These are phyloP conservation scores for Scheffersomyces lignicola DNA, from an alignment of 1,139 yeast species.

Conservation along the genomic window DNA sequence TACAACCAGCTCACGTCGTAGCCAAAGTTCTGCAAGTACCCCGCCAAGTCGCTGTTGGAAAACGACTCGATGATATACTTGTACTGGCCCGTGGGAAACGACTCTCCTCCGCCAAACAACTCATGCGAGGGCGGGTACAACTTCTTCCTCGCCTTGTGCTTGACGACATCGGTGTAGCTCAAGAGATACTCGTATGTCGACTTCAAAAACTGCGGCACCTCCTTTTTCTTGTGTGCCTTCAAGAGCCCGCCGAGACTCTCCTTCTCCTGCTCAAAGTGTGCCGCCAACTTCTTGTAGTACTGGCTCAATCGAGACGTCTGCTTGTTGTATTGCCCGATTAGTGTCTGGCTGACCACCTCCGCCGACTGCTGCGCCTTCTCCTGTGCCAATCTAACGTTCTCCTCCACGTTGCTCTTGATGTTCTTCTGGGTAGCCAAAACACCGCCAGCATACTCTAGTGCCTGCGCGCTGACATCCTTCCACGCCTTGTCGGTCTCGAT, in stretches of 20 bases:
- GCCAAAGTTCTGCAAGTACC: conserved; percentile 56
- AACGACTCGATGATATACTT: conserved; percentile 30
- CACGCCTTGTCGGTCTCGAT: background rate
- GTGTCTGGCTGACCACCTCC: background rate
- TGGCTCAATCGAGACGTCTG: background rate
- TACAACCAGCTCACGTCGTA: conserved; percentile 31
- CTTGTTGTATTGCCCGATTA: background rate
- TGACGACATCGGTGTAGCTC: background rate
- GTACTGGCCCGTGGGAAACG: background rate
- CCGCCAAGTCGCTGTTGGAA: conserved; percentile 54
- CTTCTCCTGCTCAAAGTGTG: conserved; percentile 1
- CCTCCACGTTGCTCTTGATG: conserved; percentile 1
- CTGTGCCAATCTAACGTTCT: background rate
- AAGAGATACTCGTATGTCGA: conserved; percentile 1
- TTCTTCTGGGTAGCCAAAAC: background rate
- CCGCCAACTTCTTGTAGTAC: background rate
- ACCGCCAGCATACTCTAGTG: conserved; percentile 24
- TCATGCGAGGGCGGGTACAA: conserved; percentile 11
- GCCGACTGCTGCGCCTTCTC: background rate
- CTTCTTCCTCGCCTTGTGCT: conserved; percentile 4
- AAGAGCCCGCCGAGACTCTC: background rate
- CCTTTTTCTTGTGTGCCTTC: background rate
- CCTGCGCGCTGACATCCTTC: conserved; percentile 8
- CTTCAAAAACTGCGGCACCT: background rate
- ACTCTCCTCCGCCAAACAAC: too few relatives aligned